Percentiles rank a stretch among this genome's conserved stretches.
phyloP scores from a whole-genome alignment of 768 basidiomycete species.

The Suillus alpinus region DNA sequence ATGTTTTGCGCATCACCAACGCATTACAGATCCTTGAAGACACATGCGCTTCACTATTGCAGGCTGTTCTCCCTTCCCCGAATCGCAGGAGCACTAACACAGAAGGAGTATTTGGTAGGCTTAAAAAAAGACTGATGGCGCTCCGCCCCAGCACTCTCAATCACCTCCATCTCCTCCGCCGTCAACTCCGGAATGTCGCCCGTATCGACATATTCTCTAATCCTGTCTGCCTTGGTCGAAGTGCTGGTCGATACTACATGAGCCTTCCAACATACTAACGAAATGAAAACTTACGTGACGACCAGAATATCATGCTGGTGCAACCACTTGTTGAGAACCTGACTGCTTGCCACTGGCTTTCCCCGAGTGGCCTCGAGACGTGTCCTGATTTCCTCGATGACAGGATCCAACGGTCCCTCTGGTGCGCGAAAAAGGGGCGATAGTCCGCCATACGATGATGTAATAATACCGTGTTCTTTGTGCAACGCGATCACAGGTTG shows the following conservation, averaged over 20 bases:
- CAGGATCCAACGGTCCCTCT: slow-evolving; percentile 31
- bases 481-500: slow-evolving; percentile 19
- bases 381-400: slow-evolving; percentile 23
- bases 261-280: neutral
- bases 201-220: neutral
- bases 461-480: slow-evolving; percentile 23
- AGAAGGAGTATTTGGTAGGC: neutral
- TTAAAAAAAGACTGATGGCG: neutral
- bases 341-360: slow-evolving; percentile 15
- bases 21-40: too few relatives aligned
- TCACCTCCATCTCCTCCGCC: neutral
- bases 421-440: slow-evolving; percentile 25
- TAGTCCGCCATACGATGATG: slow-evolving; percentile 31
- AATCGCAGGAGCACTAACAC: too few relatives aligned
- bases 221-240: neutral
- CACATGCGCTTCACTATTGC: too few relatives aligned
- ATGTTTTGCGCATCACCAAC: too few relatives aligned
- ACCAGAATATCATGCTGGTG: slow-evolving; percentile 4
- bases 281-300: neutral
- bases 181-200: neutral
- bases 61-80: too few relatives aligned
- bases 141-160: neutral
- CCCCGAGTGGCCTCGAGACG: slow-evolving; percentile 11
- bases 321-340: slow-evolving; percentile 20
- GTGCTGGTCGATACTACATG: neutral